Percentiles rank a stretch among this genome's conserved stretches.
Conservation (phyloP, 352 stramenopile species). For the Phytophthora cactorum region DNA sequence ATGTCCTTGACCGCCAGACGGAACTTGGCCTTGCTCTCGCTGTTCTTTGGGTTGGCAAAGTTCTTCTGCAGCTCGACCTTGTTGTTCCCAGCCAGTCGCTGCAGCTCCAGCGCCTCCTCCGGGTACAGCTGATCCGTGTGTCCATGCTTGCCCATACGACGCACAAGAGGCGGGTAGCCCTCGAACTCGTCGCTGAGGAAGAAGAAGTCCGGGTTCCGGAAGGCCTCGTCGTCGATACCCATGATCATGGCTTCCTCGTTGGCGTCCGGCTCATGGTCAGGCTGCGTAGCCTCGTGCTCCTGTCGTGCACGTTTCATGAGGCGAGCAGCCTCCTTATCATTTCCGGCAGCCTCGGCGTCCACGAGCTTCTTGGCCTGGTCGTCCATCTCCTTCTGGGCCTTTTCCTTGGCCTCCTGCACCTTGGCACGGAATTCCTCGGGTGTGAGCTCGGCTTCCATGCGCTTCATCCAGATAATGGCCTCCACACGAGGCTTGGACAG, state of each 20-base stretch:
- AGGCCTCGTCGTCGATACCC: slow-evolving; percentile 71
- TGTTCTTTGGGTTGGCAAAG: slow-evolving; percentile 71
- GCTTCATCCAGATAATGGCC: slow-evolving; percentile 83
- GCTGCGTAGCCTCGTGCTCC: slow-evolving; percentile 46
- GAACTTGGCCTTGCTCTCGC: slow-evolving; percentile 64
- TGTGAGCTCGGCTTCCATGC: slow-evolving; percentile 62
- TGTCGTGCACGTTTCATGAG: slow-evolving; percentile 68
- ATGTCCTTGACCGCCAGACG: slow-evolving; percentile 86
- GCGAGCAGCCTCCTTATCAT: slow-evolving; percentile 64
- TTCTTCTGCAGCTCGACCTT: slow-evolving; percentile 74
- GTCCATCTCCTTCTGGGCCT: slow-evolving; percentile 42
- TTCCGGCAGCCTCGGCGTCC: slow-evolving; percentile 50
- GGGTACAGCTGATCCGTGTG: slow-evolving; percentile 82
- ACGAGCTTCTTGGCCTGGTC: slow-evolving; percentile 52
- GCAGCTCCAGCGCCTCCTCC: slow-evolving; percentile 77
- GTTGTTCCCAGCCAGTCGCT: slow-evolving; percentile 78
- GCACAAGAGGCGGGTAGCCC: slow-evolving; percentile 76
- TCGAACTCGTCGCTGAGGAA: slow-evolving; percentile 88
- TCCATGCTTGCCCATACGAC: slow-evolving; percentile 82
- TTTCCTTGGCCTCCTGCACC: slow-evolving; percentile 64
- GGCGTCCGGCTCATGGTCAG: slow-evolving; percentile 61
- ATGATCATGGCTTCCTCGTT: slow-evolving; percentile 63
- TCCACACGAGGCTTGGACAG: slow-evolving; percentile 80
- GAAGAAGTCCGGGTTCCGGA: slow-evolving; percentile 88
- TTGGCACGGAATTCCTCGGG: slow-evolving; percentile 67